Evolutionary conservation across 2,329 filamentous ascomycete genomes (phyloP).

Genomic region (Ceratocystis colombiana): DNA sequence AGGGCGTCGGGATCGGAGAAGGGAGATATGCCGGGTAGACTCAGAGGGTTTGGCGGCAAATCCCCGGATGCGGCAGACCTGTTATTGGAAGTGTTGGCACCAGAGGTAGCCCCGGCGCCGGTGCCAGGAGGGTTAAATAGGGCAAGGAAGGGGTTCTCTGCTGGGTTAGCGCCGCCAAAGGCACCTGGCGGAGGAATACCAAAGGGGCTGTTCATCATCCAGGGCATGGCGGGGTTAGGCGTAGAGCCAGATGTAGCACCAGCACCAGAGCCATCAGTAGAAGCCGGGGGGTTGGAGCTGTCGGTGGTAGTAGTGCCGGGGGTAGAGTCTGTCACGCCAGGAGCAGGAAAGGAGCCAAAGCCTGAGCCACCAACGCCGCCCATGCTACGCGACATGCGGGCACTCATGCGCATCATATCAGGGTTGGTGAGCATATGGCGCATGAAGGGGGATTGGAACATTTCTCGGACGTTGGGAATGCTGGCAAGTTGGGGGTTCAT

Average conservation of each 20-base stretch:
- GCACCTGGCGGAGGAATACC: constrained; percentile 25
- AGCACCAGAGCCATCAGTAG: constrained; percentile 28
- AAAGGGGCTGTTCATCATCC: constrained; percentile 16
- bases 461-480: constrained; percentile 66
- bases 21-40: constrained; percentile 1
- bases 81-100: constrained; percentile 26
- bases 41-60: constrained; percentile 21
- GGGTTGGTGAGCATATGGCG: constrained; percentile 90
- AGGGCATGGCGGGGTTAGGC: constrained; percentile 12
- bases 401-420: constrained; percentile 67
- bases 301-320: constrained; percentile 38
- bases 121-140: constrained; percentile 19
- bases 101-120: constrained; percentile 26
- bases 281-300: constrained; percentile 32
- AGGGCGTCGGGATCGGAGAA: constrained; percentile 21
- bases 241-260: constrained; percentile 10
- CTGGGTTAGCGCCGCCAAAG: constrained; percentile 27
- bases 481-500: constrained; percentile 73
- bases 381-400: constrained; percentile 69
- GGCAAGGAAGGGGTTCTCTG: constrained; percentile 38
- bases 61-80: constrained; percentile 11
- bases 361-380: constrained; percentile 38
- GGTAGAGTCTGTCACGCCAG: constrained; percentile 82
- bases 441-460: constrained; percentile 81
- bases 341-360: constrained; percentile 63